Evolutionary conservation across 805 yeast species (phyloP), one percentile per base, ranked within the genome.

Genomic region (Metschnikowia cerradonensis): DNA sequence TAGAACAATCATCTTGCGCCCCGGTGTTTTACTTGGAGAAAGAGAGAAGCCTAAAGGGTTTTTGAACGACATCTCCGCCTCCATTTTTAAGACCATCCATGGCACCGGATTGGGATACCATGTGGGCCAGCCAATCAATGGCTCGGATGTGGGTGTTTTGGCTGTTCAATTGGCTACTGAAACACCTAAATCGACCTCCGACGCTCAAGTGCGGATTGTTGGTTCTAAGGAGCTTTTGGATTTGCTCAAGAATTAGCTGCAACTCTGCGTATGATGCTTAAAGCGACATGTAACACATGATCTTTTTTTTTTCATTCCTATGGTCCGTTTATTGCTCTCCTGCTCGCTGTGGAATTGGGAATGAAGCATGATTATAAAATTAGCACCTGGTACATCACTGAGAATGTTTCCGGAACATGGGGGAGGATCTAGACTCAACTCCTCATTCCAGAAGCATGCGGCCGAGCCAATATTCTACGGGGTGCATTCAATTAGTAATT

Each of bases 1-100:
- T n/a, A 74, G 81, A 48, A 82, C 90, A 1, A 78, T 89, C 47
- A 85, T 90, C 53, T 66, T 90, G 50, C 77, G 88, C 60, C 97
- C 97, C 0, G 96, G 96, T 13, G 65, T 73, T 0, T 69, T 90
- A 35, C 59, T 88, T 5, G 96, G 96, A 4, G 77, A 79, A 30
- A 73, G 96, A 60, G 74, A 70, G 15, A 52, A 53, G 6, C 45
- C 57, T 15, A 52, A 51, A 39, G 57, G 56, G 5, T 45, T 52
- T 45, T 35, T 63, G 4, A 75, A 70, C 49, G 60, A 54, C 13
- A 2, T 68, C 1, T 64, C 63, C 13, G 67, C 63, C 13, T 65
- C 57, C 2, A 17, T 80, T 14, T 75, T 75, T 41, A 43, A 54
- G 46, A 22, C 37, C n/a, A n/a, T 59, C 20, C 60, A 59, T 37